A percentile compares a stretch with the other conserved stretches of the same genome.
phyloP scores from a whole-genome alignment of 1,284 basidiomycete genomes.

The Microbotryomycetes sp. region DNA sequence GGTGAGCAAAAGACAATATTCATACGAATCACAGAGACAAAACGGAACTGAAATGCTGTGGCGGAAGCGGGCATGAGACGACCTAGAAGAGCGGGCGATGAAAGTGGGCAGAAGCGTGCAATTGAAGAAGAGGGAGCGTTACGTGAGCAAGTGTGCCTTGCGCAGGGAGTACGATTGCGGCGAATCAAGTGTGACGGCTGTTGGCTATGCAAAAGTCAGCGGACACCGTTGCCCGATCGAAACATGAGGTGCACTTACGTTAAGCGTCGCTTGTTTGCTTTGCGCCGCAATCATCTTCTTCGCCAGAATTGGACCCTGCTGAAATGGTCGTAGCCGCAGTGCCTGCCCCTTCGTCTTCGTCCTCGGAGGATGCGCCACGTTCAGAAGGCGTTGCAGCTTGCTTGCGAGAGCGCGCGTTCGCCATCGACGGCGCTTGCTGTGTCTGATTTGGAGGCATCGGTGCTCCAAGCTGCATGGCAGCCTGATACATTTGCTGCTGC shows the following conservation, averaged over 20 bases:
- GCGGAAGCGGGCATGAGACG: not conserved
- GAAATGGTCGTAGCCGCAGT: conserved; percentile 4
- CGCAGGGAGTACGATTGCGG: not conserved
- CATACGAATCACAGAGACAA: not conserved
- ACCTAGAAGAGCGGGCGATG: not conserved
- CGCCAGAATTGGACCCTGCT: not conserved
- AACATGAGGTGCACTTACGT: no score
- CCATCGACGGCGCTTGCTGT: not conserved
- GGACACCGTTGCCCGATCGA: no score
- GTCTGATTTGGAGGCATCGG: not conserved
- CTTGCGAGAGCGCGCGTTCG: not conserved
- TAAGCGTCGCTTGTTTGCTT: no score
- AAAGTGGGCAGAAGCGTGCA: not conserved
- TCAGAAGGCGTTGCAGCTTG: not conserved
- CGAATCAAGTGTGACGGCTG: not conserved
- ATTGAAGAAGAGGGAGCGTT: not conserved
- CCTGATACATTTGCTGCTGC: not conserved
- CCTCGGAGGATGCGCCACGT: not conserved
- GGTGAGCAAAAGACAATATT: not conserved
- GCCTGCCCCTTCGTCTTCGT: not conserved
- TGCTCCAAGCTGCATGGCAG: not conserved
- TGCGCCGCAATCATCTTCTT: not conserved
- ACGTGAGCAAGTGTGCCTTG: not conserved
- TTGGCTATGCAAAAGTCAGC: not conserved
- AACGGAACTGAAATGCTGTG: not conserved